Evolutionary conservation across 805 yeast species (phyloP).

Genomic region (Yarrowia bubula): DNA sequence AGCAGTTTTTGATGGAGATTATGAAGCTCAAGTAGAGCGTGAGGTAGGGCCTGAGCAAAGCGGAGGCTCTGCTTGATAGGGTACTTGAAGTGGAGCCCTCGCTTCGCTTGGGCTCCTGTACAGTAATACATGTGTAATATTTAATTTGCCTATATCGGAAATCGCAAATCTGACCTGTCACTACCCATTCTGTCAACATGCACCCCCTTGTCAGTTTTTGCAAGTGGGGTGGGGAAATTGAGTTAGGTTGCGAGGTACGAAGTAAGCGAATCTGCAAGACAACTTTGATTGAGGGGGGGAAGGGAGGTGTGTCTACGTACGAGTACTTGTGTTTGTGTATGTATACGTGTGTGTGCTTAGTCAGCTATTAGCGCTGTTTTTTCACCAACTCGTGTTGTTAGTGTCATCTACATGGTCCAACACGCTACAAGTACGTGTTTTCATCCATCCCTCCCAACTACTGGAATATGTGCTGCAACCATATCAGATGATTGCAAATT

Average conservation of each 20-base stretch:
- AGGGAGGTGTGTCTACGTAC: background rate
- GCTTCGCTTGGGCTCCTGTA: too few relatives aligned
- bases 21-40: constrained; percentile 30
- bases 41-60: background rate
- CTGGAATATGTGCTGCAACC: constrained; percentile 1
- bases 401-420: background rate
- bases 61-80: too few relatives aligned
- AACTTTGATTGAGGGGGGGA: constrained; percentile 2
- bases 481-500: constrained; percentile 9
- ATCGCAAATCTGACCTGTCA: background rate
- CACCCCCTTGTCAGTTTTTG: background rate
- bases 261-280: constrained; percentile 22
- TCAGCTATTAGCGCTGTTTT: background rate
- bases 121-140: background rate
- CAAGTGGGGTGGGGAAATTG: constrained; percentile 17
- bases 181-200: background rate
- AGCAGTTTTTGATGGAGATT: constrained; percentile 41
- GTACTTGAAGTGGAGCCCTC: too few relatives aligned
- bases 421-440: too few relatives aligned
- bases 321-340: background rate
- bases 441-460: background rate
- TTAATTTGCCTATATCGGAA: background rate
- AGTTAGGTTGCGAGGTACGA: constrained; percentile 25
- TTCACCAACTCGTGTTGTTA: background rate
- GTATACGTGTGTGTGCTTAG: background rate